A percentile compares a stretch with the other conserved stretches of the same genome.
phyloP scores from a whole-genome alignment of 495 filamentous ascomycete species.

The Aspergillus bridgeri region DNA sequence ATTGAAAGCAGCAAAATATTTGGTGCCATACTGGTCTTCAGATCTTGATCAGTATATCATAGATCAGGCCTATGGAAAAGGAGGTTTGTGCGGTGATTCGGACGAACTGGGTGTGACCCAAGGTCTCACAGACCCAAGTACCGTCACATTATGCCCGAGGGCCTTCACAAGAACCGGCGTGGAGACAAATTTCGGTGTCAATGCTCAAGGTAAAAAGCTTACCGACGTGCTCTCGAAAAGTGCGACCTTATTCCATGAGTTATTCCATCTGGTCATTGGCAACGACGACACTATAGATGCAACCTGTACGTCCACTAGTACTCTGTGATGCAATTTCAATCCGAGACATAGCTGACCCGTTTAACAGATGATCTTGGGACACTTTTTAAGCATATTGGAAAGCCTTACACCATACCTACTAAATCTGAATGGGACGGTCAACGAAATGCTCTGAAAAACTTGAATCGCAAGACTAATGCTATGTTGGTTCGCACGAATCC shows the following conservation, averaged over 20 bases:
- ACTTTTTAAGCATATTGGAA: too few species aligned
- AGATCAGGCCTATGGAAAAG: neutral
- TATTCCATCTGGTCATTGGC: neutral
- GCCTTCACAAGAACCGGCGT: neutral
- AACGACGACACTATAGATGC: neutral
- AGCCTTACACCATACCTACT: too few species aligned
- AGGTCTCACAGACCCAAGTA: neutral
- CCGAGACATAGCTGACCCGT: neutral
- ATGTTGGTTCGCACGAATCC: neutral
- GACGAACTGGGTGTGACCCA: neutral
- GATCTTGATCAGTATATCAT: neutral
- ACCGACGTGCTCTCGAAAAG: neutral
- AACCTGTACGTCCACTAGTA: conserved; percentile 2
- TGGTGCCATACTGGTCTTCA: neutral
- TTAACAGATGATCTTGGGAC: neutral
- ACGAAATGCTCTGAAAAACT: too few species aligned
- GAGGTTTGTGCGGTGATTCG: neutral
- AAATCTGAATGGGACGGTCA: too few species aligned
- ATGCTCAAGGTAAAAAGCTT: neutral
- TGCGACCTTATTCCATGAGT: neutral
- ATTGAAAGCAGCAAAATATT: too few species aligned
- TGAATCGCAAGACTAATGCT: too few species aligned
- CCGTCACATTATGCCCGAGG: neutral
- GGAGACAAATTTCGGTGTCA: too few species aligned
- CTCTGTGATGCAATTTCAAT: neutral